Evolutionary conservation across 2,329 filamentous ascomycete genomes (phyloP).

Genomic region (Pseudogymnoascus sp.): DNA sequence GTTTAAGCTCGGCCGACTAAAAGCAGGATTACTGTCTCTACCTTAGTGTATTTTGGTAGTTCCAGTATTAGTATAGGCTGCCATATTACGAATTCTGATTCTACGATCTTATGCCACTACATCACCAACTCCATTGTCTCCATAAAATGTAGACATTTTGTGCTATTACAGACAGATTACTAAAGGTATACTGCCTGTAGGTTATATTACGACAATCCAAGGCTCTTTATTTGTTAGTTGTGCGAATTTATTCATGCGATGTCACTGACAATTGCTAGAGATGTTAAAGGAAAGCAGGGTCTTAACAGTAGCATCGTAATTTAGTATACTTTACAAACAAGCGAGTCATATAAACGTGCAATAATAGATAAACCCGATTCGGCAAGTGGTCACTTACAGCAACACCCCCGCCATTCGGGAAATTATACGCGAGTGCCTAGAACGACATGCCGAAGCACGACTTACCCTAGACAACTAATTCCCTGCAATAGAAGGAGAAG

Average conservation of each 20-base stretch:
- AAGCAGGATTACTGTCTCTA: not conserved
- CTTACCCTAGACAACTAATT: not conserved
- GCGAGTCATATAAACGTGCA: not conserved
- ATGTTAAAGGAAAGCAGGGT: no score
- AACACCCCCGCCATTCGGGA: not conserved
- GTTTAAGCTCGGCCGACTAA: not conserved
- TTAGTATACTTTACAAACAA: not conserved
- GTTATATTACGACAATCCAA: no score
- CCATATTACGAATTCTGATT: no score
- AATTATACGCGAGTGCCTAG: not conserved
- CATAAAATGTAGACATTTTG: no score
- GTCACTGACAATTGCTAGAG: no score
- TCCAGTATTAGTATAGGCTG: not conserved
- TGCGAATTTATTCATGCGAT: no score
- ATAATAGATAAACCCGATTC: not conserved
- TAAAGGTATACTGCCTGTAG: no score
- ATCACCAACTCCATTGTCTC: no score
- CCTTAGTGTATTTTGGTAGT: not conserved
- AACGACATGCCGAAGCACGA: not conserved
- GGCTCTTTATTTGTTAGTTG: no score
- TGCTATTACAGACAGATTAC: no score
- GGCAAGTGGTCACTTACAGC: not conserved
- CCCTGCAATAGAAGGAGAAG: not conserved
- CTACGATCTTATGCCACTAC: no score
- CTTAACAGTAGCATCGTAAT: no score